Conservation (phyloP, 1,284 basidiomycete species). For the Schizopora paradoxa region DNA sequence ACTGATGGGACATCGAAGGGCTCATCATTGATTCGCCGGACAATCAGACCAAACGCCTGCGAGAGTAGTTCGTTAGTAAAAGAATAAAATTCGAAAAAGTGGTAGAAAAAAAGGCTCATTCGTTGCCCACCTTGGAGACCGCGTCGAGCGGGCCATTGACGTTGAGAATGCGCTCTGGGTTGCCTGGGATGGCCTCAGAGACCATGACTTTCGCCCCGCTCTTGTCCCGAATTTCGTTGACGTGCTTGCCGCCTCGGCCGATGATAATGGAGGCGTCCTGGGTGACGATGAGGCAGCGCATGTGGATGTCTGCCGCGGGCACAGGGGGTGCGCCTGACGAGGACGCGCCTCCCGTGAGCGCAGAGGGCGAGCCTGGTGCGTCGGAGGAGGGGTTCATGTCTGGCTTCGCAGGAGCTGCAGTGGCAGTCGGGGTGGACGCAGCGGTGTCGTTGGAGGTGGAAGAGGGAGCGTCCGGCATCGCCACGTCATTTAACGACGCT, state of each 20-base stretch:
- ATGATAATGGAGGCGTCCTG: conserved; percentile 99
- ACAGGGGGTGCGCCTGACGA: conserved; percentile 26
- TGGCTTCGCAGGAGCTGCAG: conserved; percentile 34
- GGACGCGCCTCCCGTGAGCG: conserved; percentile 23
- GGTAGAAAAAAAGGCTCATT: conserved; percentile 12
- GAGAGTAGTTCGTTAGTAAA: conserved; percentile 10
- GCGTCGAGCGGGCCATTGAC: conserved; percentile 97
- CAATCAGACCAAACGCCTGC: conserved; percentile 97
- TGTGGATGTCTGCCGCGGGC: conserved; percentile 78
- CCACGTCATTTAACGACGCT: conserved; percentile 37
- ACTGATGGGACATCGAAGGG: conserved; percentile 97
- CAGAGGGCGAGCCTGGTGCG: conserved; percentile 17
- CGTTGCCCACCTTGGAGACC: conserved; percentile 90
- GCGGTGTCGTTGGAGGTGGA: conserved; percentile 44
- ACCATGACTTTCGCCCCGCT: conserved; percentile 93
- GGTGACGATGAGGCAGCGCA: conserved; percentile 96
- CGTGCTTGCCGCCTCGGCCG: conserved; percentile 92
- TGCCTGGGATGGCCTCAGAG: conserved; percentile 94
- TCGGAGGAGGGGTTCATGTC: conserved; percentile 32
- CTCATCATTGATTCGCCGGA: conserved; percentile 98
- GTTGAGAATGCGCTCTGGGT: conserved; percentile 96
- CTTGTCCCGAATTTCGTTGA: conserved; percentile 98
- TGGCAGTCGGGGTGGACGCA: conserved; percentile 49
- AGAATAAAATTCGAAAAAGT: conserved; percentile 12
- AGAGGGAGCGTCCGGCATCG: conserved; percentile 49